These are phyloP conservation scores for Salix brachista DNA, from an alignment of 345 rosid genomes.

Conservation along the genomic window DNA sequence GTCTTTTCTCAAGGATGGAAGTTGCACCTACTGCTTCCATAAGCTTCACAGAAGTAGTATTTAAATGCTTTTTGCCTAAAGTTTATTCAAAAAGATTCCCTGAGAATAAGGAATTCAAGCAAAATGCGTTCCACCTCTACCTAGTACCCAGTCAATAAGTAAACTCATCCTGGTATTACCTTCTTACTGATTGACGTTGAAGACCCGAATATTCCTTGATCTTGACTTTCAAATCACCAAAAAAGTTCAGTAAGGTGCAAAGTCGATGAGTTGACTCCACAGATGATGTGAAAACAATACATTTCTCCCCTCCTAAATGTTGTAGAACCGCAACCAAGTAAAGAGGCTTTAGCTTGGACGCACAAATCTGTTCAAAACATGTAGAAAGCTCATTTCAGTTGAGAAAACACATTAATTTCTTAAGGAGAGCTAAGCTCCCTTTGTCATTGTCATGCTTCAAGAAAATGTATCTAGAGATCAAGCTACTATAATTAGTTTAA, in stretches of 20 bases:
- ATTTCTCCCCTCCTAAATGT: constrained; percentile 67
- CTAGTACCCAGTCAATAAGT: not conserved
- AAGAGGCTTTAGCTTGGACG: constrained; percentile 67
- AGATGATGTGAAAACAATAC: constrained; percentile 83
- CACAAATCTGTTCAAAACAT: constrained; percentile 55
- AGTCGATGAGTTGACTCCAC: constrained; percentile 84
- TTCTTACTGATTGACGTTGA: constrained; percentile 70
- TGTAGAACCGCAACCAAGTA: constrained; percentile 74
- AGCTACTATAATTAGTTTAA: not conserved
- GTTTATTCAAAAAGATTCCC: too few relatives aligned
- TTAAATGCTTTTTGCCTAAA: too few relatives aligned
- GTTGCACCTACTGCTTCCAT: too few relatives aligned
- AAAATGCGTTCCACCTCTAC: not conserved
- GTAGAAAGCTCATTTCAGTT: not conserved
- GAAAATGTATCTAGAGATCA: not conserved
- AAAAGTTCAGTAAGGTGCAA: constrained; percentile 69
- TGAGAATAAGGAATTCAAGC: too few relatives aligned
- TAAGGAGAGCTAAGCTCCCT: not conserved
- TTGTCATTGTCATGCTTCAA: not conserved
- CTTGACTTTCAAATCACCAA: constrained; percentile 63
- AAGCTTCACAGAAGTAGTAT: too few relatives aligned
- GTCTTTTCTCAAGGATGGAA: too few relatives aligned
- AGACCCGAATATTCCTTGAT: constrained; percentile 86
- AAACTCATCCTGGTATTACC: constrained; percentile 39
- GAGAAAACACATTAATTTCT: not conserved